Conservation (phyloP, 805 yeast species). For the Yamadazyma akitaensis region DNA sequence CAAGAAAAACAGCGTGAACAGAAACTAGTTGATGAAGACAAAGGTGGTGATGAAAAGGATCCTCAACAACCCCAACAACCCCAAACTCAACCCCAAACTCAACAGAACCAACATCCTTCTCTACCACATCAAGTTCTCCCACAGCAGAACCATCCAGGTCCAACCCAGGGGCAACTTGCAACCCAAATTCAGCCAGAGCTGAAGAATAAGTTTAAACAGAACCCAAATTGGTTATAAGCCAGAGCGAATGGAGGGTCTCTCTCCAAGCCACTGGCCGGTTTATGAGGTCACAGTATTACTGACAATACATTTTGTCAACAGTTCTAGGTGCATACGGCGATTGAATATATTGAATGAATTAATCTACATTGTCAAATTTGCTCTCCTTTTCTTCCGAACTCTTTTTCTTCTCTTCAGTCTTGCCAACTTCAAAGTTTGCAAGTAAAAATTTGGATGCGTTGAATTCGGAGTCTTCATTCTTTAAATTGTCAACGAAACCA, state of each 20-base stretch:
- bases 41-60: constrained; percentile 12
- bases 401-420: constrained; percentile 10
- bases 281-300: no score
- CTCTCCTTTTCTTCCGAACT: constrained; percentile 4
- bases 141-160: background rate
- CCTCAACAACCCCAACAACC: constrained; percentile 5
- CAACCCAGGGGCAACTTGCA: background rate
- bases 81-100: constrained; percentile 7
- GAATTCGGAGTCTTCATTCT: constrained; percentile 43
- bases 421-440: constrained; percentile 31
- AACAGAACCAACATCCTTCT: background rate
- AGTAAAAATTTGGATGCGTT: constrained; percentile 59
- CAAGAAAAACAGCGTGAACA: constrained; percentile 53
- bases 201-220: constrained; percentile 11
- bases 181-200: background rate
- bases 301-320: no score
- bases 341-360: background rate
- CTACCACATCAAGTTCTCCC: constrained; percentile 9
- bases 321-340: background rate
- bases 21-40: constrained; percentile 22
- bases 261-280: no score
- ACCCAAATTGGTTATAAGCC: constrained; percentile 15
- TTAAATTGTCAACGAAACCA: constrained; percentile 81
- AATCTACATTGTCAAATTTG: constrained; percentile 16
- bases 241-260: background rate